Conservation (phyloP, 1,284 basidiomycete species). For the Somion occarium region DNA sequence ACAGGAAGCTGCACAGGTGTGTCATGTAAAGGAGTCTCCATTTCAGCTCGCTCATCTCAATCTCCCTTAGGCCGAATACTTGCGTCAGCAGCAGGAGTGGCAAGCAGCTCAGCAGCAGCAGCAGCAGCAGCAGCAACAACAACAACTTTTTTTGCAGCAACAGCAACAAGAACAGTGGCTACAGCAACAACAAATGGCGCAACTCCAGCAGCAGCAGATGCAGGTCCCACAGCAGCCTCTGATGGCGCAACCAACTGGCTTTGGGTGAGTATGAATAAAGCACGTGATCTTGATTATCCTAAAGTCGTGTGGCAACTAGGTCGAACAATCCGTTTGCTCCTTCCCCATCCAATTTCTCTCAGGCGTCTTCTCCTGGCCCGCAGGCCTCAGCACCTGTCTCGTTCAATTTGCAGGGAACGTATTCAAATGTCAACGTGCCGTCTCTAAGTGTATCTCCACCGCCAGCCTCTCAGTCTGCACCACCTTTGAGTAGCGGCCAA, state of each 20-base stretch:
- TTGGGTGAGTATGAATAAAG: constrained; percentile 41
- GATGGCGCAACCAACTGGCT: constrained; percentile 64
- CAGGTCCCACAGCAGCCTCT: constrained; percentile 43
- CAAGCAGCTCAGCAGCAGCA: constrained; percentile 58
- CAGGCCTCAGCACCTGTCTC: constrained; percentile 22
- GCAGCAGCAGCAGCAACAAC: constrained; percentile 70
- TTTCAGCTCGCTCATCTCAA: neutral
- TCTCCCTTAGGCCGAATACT: constrained; percentile 52
- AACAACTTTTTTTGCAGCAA: constrained; percentile 50
- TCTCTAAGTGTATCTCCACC: constrained; percentile 29
- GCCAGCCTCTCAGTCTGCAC: constrained; percentile 26
- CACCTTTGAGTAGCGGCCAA: constrained; percentile 15
- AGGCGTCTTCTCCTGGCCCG: constrained; percentile 15
- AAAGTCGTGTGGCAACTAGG: constrained; percentile 43
- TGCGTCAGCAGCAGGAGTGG: constrained; percentile 50
- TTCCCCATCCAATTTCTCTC: constrained; percentile 9
- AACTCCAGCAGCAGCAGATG: constrained; percentile 36
- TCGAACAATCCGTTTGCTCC: constrained; percentile 56
- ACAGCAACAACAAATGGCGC: constrained; percentile 55
- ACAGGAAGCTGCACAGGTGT: constrained; percentile 70
- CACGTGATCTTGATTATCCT: neutral
- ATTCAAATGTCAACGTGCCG: constrained; percentile 26
- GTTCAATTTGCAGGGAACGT: constrained; percentile 65
- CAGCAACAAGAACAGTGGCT: constrained; percentile 64
- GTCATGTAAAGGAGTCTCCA: constrained; percentile 8